Percentiles rank a stretch among this genome's conserved stretches.
Conservation (phyloP, 345 rosid species). For the Streptanthus diversifolius region DNA sequence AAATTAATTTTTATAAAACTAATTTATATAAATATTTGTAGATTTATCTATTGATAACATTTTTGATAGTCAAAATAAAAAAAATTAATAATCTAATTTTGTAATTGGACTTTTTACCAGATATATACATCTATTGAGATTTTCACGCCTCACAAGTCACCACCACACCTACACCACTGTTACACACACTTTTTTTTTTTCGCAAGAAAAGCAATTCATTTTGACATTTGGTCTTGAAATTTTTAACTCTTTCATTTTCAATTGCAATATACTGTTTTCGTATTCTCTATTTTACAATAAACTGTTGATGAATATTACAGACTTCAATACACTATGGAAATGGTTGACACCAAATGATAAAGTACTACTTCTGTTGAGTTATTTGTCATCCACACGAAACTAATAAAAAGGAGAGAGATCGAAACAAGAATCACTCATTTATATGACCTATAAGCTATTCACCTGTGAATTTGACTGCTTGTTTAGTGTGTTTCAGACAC, state of each 20-base stretch:
- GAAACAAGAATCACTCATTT: not conserved
- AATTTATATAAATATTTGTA: not conserved
- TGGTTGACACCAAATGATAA: not conserved
- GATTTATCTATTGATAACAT: not conserved
- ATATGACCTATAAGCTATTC: not conserved
- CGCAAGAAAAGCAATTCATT: not conserved
- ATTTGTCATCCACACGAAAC: no score
- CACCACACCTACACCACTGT: constrained; percentile 17
- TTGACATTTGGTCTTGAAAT: not conserved
- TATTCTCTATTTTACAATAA: not conserved
- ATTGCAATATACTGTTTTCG: not conserved
- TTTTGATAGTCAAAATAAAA: not conserved
- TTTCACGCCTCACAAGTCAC: constrained; percentile 8
- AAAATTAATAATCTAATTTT: not conserved
- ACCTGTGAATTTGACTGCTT: not conserved
- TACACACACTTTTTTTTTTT: not conserved
- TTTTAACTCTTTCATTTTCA: not conserved
- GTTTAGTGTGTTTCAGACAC: not conserved
- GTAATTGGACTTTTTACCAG: not conserved
- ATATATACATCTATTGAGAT: not conserved
- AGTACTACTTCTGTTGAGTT: no score
- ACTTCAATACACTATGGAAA: not conserved
- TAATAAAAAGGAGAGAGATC: no score
- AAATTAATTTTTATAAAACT: not conserved
- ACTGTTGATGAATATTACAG: not conserved